Percentiles rank a stretch among this genome's conserved stretches.
phyloP scores from a whole-genome alignment of 2,329 filamentous ascomycete genomes.

The Penicillium sp. region DNA sequence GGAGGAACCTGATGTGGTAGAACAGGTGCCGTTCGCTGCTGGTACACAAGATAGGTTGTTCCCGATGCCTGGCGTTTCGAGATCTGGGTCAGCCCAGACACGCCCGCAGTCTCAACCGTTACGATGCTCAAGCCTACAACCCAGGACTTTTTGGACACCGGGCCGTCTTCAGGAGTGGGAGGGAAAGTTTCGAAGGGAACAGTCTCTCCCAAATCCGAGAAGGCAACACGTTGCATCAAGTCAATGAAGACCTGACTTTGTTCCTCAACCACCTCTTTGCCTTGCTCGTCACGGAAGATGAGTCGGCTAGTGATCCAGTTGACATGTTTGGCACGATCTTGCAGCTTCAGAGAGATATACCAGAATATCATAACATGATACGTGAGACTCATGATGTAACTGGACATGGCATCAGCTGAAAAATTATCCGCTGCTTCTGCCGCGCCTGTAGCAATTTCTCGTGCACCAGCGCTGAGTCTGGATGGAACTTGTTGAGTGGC shows the following conservation, averaged over 20 bases:
- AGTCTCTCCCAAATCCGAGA: conserved; percentile 76
- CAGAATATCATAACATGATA: conserved; percentile 97
- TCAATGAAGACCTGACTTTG: conserved; percentile 92
- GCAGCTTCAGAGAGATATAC: conserved; percentile 86
- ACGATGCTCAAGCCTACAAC: conserved; percentile 53
- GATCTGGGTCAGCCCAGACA: conserved; percentile 50
- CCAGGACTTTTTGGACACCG: conserved; percentile 49
- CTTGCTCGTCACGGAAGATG: conserved; percentile 71
- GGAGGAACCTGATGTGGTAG: conserved; percentile 47
- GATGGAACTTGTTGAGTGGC: conserved; percentile 32
- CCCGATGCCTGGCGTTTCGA: conserved; percentile 53
- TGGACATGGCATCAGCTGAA: conserved; percentile 72
- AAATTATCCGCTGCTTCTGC: conserved; percentile 35
- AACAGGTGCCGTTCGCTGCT: conserved; percentile 47
- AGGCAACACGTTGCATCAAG: conserved; percentile 87
- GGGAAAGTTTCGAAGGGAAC: conserved; percentile 44
- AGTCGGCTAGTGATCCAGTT: conserved; percentile 88
- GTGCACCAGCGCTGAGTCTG: conserved; percentile 45
- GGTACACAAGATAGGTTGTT: conserved; percentile 50
- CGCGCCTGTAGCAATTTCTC: conserved; percentile 37
- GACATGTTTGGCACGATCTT: conserved; percentile 79
- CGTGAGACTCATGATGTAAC: conserved; percentile 90
- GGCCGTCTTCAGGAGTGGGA: conserved; percentile 42
- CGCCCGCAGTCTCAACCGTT: conserved; percentile 49
- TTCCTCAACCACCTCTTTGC: conserved; percentile 77